Conservation (phyloP, 345 rosid species). For the Cardamine occulta region DNA sequence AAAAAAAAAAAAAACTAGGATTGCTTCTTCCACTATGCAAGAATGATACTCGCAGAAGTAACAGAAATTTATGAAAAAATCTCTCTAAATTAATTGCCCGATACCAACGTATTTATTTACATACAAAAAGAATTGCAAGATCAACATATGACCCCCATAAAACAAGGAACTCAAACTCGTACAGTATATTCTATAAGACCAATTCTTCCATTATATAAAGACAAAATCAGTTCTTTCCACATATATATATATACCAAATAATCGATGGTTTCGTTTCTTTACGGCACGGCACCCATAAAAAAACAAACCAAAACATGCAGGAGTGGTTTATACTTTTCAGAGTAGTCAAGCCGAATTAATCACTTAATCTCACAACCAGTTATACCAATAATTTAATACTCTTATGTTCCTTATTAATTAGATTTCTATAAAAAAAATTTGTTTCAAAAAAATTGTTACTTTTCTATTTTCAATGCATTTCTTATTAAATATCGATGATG, state of each 20-base stretch:
- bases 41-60: not conserved
- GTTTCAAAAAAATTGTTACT: too few species aligned
- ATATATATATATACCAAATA: not conserved
- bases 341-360: not conserved
- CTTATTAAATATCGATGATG: too few species aligned
- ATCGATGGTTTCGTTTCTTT: not conserved
- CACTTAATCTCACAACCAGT: conserved; percentile 4
- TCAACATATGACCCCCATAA: not conserved
- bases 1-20: not conserved
- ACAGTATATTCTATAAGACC: not conserved
- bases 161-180: not conserved
- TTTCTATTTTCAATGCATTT: too few species aligned
- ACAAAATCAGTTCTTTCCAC: not conserved
- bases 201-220: not conserved
- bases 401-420: too few species aligned
- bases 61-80: not conserved
- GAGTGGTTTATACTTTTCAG: not conserved
- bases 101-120: not conserved
- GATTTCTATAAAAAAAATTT: too few species aligned
- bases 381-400: not conserved
- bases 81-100: not conserved
- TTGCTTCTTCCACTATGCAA: not conserved
- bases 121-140: not conserved
- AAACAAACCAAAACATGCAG: not conserved
- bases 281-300: not conserved